Percentiles rank a stretch among this genome's conserved stretches.
Conservation (phyloP, 2,329 filamentous ascomycete species). For the Aulographum hederae region DNA sequence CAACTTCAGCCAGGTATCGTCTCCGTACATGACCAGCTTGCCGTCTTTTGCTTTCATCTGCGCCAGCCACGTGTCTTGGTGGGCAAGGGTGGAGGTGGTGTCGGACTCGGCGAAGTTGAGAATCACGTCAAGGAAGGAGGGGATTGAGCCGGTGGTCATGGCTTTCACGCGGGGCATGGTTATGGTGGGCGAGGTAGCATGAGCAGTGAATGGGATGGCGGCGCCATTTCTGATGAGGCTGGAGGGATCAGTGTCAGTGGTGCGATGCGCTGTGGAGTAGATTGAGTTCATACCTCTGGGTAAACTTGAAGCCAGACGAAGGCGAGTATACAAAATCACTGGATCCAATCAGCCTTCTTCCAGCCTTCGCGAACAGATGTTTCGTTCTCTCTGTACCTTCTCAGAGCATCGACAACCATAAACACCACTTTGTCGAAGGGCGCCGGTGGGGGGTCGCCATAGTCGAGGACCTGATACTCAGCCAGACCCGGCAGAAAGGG, state of each 20-base stretch:
- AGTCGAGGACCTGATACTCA: constrained; percentile 35
- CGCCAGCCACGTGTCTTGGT: constrained; percentile 89
- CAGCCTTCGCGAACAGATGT: neutral
- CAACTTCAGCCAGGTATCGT: constrained; percentile 95
- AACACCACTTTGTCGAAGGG: constrained; percentile 84
- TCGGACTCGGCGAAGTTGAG: constrained; percentile 93
- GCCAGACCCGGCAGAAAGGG: constrained; percentile 78
- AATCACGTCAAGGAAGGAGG: constrained; percentile 91
- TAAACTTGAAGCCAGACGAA: constrained; percentile 67
- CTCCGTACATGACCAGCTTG: constrained; percentile 84
- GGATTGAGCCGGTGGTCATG: constrained; percentile 94
- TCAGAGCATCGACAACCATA: constrained; percentile 92
- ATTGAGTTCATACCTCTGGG: constrained; percentile 49
- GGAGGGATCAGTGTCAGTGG: constrained; percentile 3
- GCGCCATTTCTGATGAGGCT: constrained; percentile 70
- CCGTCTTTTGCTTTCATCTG: constrained; percentile 59
- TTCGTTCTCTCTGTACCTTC: constrained; percentile 64
- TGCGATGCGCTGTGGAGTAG: constrained; percentile 2
- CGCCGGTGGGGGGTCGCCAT: constrained; percentile 34
- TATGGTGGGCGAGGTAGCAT: constrained; percentile 91
- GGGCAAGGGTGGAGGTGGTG: constrained; percentile 68
- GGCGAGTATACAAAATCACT: constrained; percentile 87
- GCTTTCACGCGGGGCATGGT: constrained; percentile 97
- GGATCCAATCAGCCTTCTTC: too few species aligned
- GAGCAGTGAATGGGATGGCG: constrained; percentile 84